Evolutionary conservation across 2,329 filamentous ascomycete species (phyloP), one percentile per base, ranked within the genome.

Genomic region (Penicillium sp.): DNA sequence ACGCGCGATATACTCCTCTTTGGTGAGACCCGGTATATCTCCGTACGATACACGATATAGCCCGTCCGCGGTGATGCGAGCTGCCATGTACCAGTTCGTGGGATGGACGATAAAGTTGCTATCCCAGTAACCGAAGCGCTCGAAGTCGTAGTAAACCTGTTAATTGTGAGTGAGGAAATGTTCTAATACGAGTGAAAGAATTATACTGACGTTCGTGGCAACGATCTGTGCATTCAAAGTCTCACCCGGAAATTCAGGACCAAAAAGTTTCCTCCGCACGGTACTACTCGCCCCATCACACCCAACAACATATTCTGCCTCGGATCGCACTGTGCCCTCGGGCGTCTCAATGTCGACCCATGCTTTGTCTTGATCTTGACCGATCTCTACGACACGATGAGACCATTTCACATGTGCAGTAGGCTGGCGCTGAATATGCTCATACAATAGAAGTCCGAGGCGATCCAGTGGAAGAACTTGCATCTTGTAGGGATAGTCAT

Each of bases 21-120:
- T 70, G 0, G 76, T 78, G 12, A 86, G 73, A 2, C 77, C 79
- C 0, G 77, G 72, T 0, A 70, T 70, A 58, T 87, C 85, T 47
- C 82, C 83, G 60, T 87, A 87, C 0, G 84, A 84, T 33, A 87
- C 80, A 13, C 84, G 79, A 72, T 84, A 87, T 9, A 87, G 68
- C 0, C 82, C 82, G 49, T 85, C 82, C 2, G 70, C 71, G 1
- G 79, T 82, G 56, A 87, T 81, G 39, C 75, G 79, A 2, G 84
- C 83, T 2, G 81, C 82, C 82, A 86, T 84, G 71, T 82, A 74
- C 67, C 81, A 86, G 61, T 87, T 75, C 21, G 82, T 78, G 0
- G 83, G 83, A 57, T 87, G 77, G 29, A 85, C 75, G 57, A 85
- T 81, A 65, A 85, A 85, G 64, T 84, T 84, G 8, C 56, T 58